Base-by-base conservation (phyloP, 345 rosid genomes). In the Syzygium jambos region DNA sequence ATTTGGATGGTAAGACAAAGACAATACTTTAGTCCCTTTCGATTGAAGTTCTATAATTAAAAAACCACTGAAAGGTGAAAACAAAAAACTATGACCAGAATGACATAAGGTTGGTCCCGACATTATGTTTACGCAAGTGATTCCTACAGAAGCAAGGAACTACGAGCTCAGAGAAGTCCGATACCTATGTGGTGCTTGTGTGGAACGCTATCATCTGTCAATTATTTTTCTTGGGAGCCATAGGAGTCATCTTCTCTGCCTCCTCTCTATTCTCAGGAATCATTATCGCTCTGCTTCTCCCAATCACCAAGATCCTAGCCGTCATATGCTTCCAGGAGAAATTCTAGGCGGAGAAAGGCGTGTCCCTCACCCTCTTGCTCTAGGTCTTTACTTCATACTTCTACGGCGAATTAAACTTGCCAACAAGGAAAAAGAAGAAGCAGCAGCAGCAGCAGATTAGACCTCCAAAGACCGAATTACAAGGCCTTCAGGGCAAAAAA, bases 351-450 rank as follows among this genome's bases (percentile, higher is more conserved):
- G 96, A 94, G 86, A 96, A 95, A 51, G 97, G 94, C 1, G 93
- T 95, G 65, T 89, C 98, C 54, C 97, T 95, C 27, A 94, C 89
- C 16, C 94, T 95, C n/a, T 93, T 96, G 1, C 93, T 95, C 2
- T 96, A 97, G 97, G 97, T 95, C 7, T 94, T 94, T 51, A 63
- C 87, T 85, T 95, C 98, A 5, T 96, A 95, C 89, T 94, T 94
- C 61, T 94, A 95, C 16, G 97, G 98, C 17, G 96, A 94, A 92
- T 49, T 92, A 0, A 93, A 87, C 80, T 88, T 8, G 89, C 30
- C 17, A 92, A 88, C 86, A 89, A 89, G 57, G 43, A 57, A 16
- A 86, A 86, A 54, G 90, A 56, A 43, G 46, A 43, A 43, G n/a
- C n/a, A n/a, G n/a, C n/a, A 57, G 78, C 88, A 43, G 89, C 85